Conservation (phyloP, 2,329 filamentous ascomycete genomes). For the Neophaeococcomyces mojaviensis region DNA sequence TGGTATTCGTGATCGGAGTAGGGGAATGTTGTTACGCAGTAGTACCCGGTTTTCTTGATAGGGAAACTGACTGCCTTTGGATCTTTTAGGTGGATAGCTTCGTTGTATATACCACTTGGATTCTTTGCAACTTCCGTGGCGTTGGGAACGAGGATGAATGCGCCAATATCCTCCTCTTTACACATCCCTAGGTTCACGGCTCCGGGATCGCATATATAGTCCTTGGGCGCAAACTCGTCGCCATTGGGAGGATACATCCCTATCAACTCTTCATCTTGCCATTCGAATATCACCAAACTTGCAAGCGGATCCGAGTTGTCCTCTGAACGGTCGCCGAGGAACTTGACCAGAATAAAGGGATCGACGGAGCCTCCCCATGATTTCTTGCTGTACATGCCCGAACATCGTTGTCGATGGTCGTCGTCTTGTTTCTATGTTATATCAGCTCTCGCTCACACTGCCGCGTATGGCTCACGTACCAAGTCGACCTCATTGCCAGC, state of each 20-base stretch:
- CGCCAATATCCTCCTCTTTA: conserved; percentile 66
- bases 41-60: conserved; percentile 88
- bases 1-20: conserved; percentile 63
- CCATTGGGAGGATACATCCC: conserved; percentile 56
- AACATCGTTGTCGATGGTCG: conserved; percentile 70
- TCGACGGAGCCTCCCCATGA: conserved; percentile 83
- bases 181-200: conserved; percentile 64
- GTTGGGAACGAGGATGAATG: conserved; percentile 75
- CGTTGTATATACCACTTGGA: conserved; percentile 57
- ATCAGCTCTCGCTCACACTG: too few relatives aligned
- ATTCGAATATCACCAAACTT: conserved; percentile 88
- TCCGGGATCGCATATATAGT: conserved; percentile 69
- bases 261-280: conserved; percentile 74
- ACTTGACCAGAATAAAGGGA: conserved; percentile 81
- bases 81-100: conserved; percentile 74
- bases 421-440: conserved; percentile 61
- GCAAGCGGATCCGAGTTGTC: conserved; percentile 64
- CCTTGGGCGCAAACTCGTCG: conserved; percentile 52
- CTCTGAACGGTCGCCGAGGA: conserved; percentile 49
- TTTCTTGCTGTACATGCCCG: conserved; percentile 87
- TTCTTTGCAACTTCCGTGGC: conserved; percentile 63
- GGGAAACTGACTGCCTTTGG: conserved; percentile 67
- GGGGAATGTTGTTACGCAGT: conserved; percentile 75
- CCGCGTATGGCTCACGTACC: too few relatives aligned
- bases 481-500: conserved; percentile 41